Evolutionary conservation across 108 stramenopile genomes (phyloP), one percentile per base, ranked within the genome.

Genomic region (Fragilaria crotonensis): DNA sequence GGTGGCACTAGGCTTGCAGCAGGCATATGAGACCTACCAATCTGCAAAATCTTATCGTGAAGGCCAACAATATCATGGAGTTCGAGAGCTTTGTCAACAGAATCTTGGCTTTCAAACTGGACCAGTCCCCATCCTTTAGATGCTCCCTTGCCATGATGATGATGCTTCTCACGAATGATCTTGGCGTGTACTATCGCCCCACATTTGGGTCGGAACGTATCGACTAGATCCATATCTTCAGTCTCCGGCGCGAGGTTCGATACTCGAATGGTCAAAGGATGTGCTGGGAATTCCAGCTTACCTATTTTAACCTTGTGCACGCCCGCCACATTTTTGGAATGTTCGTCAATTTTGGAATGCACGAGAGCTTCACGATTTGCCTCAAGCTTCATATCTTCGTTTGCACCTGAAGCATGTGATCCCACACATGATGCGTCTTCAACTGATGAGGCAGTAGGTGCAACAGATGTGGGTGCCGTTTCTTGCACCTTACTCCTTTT

Each of bases 201-300:
- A 54, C 83, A 84, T 58, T 60, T 69, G 11, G 68, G 59, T 29
- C 70, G 71, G 48, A 95, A 83, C 22, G 66, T 36, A 59, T 95
- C 88, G 2, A 87, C 85, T 1, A 95, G 68, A 66, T 95, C 89
- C 88, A 86, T 86, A 54, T 95, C 93, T 70, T 89, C 71, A 9
- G 84, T 84, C 5, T 77, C 59, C 25, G 51, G 58, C 30, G 64
- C 32, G 0, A 95, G 71, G 44, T 81, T 80, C 9, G 83, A 80
- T 11, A 91, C 83, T 32, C 84, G 77, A n/a, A 95, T 75, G 9
- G 93, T 90, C 67, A 72, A 89, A 11, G 93, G 93, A 65, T 95
- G 93, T 3, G 85, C 89, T n/a, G 85, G 87, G 60, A 85, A 87
- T 20, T 87, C 82, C 27, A 88, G 33, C 26, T 88, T 77, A 22